phyloP scores from a whole-genome alignment of 176 grass and related monocot species.

The Avena insularis region DNA sequence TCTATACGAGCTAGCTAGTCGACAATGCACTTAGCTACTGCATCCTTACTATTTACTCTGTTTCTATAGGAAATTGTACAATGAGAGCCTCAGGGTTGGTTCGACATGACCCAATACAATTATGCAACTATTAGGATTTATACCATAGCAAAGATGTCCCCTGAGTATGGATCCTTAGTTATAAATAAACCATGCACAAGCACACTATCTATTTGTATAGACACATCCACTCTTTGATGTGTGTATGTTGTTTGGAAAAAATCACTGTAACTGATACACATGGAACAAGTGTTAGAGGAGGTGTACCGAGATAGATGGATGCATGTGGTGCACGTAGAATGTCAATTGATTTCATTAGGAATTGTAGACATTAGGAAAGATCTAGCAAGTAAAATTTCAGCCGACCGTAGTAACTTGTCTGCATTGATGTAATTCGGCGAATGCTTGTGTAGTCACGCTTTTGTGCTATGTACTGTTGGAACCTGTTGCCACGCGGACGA shows the following conservation, averaged over 20 bases:
- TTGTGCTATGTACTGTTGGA: too few relatives aligned
- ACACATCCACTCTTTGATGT: background rate
- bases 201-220: background rate
- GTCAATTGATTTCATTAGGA: background rate
- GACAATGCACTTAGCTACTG: too few relatives aligned
- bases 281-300: background rate
- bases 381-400: fast-evolving
- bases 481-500: too few relatives aligned
- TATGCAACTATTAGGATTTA: background rate
- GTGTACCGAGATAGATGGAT: background rate
- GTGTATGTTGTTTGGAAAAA: background rate
- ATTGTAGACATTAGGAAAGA: background rate
- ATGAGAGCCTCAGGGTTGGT: background rate
- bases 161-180: background rate
- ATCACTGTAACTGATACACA: background rate
- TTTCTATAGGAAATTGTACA: background rate
- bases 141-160: background rate
- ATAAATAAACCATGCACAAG: background rate
- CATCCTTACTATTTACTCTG: too few relatives aligned
- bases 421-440: too few relatives aligned
- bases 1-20: too few relatives aligned
- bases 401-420: too few relatives aligned
- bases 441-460: too few relatives aligned
- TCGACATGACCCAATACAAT: background rate
- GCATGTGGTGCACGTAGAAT: too few relatives aligned